A percentile compares a stretch with the other conserved stretches of the same genome.
Evolutionary conservation across 805 yeast genomes (phyloP).

Genomic region (Nakazawaea laoshanensis): DNA sequence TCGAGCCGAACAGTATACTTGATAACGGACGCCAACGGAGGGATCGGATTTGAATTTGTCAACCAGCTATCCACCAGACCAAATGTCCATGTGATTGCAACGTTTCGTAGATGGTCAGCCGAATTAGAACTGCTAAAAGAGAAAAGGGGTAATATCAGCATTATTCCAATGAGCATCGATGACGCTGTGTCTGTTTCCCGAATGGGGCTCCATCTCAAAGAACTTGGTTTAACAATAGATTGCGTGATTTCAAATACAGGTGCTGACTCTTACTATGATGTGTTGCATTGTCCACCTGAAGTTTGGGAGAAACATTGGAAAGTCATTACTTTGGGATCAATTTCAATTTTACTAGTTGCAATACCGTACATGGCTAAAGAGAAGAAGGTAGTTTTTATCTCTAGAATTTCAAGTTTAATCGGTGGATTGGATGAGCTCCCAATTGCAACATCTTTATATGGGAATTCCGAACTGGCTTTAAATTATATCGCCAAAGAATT

Average conservation of each 20-base stretch:
- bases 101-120: constrained; percentile 12
- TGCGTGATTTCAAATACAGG: constrained; percentile 19
- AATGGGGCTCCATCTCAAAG: too few species aligned
- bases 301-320: constrained; percentile 13
- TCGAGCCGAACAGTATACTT: too few species aligned
- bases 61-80: constrained; percentile 9
- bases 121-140: constrained; percentile 6
- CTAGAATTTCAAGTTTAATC: constrained; percentile 19
- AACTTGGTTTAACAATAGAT: constrained; percentile 14
- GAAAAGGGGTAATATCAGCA: constrained; percentile 14
- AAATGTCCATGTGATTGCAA: constrained; percentile 2
- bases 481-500: constrained; percentile 21
- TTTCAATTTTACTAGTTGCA: constrained; percentile 9
- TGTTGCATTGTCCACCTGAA: constrained; percentile 1
- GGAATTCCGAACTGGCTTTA: constrained; percentile 28
- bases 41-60: constrained; percentile 18
- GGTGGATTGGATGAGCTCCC: constrained; percentile 12
- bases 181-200: constrained; percentile 13
- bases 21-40: constrained; percentile 19
- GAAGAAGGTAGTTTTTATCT: constrained; percentile 19
- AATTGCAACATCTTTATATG: constrained; percentile 22
- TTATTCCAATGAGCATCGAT: constrained; percentile 17
- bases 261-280: constrained; percentile 6
- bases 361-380: constrained; percentile 4
- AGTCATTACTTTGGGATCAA: constrained; percentile 18